A percentile compares a stretch with the other conserved stretches of the same genome.
Evolutionary conservation across 306 rosid genomes (phyloP).

Genomic region (Crotalaria pallida): DNA sequence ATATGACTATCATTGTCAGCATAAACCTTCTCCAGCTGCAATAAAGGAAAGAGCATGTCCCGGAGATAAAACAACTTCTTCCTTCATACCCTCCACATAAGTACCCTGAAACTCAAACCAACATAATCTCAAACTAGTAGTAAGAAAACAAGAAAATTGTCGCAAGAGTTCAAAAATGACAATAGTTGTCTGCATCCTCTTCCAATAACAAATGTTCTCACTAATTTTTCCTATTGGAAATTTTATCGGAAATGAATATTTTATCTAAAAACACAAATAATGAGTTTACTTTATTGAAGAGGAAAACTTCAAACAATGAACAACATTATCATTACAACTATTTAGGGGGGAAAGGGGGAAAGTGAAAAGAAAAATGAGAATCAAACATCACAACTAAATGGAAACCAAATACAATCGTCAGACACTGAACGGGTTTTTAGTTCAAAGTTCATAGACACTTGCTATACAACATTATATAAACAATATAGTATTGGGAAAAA

Average conservation of each 20-base stretch:
- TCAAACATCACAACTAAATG: neutral
- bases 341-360: neutral
- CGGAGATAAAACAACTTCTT: no score
- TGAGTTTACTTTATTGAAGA: neutral
- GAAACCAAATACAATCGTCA: neutral
- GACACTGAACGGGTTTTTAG: neutral
- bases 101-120: constrained; percentile 67
- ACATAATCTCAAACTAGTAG: no score
- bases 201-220: neutral
- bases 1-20: constrained; percentile 16
- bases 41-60: constrained; percentile 93
- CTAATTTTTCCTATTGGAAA: neutral
- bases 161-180: constrained; percentile 1
- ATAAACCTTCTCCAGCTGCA: constrained; percentile 95
- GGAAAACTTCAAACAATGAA: neutral
- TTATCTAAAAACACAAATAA: neutral
- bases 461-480: constrained; percentile 12
- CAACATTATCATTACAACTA: neutral
- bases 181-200: neutral
- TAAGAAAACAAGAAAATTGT: neutral
- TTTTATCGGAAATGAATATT: neutral
- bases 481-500: neutral
- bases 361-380: neutral
- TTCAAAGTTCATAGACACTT: neutral
- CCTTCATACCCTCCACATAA: constrained; percentile 98